Percentiles rank a stretch among this genome's conserved stretches.
These are phyloP conservation scores for Metschnikowia matae DNA, from an alignment of 805 yeast genomes.

Conservation along the genomic window DNA sequence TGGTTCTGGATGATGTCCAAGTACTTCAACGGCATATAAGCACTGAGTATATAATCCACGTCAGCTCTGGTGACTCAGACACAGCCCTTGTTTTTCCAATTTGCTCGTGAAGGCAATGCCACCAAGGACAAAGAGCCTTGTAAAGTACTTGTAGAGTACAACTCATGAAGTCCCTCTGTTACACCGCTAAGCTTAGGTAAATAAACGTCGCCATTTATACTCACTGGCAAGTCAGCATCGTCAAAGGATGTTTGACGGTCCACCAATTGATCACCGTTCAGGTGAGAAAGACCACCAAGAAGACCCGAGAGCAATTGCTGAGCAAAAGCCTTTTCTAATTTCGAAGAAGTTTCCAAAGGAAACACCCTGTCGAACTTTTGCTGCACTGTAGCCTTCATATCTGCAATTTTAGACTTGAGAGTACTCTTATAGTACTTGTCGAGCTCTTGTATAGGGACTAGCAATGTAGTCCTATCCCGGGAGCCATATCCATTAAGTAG, in stretches of 20 bases:
- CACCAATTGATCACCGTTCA: constrained; percentile 77
- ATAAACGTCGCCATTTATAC: constrained; percentile 18
- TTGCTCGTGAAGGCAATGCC: too few species aligned
- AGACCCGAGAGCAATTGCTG: constrained; percentile 77
- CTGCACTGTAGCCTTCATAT: constrained; percentile 40
- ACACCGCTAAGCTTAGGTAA: constrained; percentile 44
- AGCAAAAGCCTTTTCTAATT: constrained; percentile 52
- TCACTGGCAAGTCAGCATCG: constrained; percentile 62
- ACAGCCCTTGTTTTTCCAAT: too few species aligned
- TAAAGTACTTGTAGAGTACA: constrained; percentile 21
- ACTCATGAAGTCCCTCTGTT: constrained; percentile 72
- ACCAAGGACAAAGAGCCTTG: too few species aligned
- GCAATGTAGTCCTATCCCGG: too few species aligned
- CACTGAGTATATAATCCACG: too few species aligned
- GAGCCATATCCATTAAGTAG: too few species aligned
- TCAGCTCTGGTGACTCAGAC: too few species aligned
- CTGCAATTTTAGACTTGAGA: constrained; percentile 17
- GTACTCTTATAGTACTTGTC: too few species aligned
- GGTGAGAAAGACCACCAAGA: constrained; percentile 86
- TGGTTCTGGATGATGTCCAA: too few species aligned
- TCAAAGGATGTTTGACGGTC: constrained; percentile 67
- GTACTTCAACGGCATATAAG: too few species aligned
- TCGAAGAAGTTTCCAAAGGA: constrained; percentile 52
- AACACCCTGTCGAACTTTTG: constrained; percentile 49
- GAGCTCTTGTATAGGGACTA: too few species aligned